Percentiles rank a stretch among this genome's conserved stretches.
phyloP scores from a whole-genome alignment of 2,329 filamentous ascomycete species.

The Leptographium lundbergii region DNA sequence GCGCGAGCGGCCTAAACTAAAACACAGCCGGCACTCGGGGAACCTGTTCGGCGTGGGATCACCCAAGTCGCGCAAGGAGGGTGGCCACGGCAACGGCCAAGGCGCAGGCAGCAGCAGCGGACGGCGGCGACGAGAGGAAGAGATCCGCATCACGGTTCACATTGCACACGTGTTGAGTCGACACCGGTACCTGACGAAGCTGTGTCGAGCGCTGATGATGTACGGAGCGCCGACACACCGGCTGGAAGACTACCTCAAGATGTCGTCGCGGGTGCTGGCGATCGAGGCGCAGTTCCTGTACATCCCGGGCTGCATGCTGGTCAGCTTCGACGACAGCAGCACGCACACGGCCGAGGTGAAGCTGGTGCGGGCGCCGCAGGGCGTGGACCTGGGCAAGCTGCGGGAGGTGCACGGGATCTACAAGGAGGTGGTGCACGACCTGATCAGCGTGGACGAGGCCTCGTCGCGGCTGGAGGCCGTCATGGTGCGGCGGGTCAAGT shows the following conservation, averaged over 20 bases:
- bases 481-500: conserved; percentile 32
- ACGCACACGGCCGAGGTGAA: conserved; percentile 74
- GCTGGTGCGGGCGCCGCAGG: conserved; percentile 54
- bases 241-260: conserved; percentile 81
- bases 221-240: conserved; percentile 87
- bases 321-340: conserved; percentile 67
- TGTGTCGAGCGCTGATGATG: conserved; percentile 78
- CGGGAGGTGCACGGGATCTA: conserved; percentile 66
- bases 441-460: conserved; percentile 60
- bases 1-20: conserved; percentile 16
- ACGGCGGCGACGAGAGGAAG: conserved; percentile 15
- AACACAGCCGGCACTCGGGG: conserved; percentile 10
- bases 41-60: conserved; percentile 7
- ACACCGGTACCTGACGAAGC: conserved; percentile 70
- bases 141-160: conserved; percentile 38
- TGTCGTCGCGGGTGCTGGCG: conserved; percentile 78
- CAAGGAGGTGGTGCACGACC: conserved; percentile 70
- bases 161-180: conserved; percentile 61
- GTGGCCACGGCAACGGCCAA: conserved; percentile 14
- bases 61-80: conserved; percentile 3
- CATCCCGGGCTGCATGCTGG: conserved; percentile 85
- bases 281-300: conserved; percentile 86
- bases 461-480: conserved; percentile 47
- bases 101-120: conserved; percentile 12
- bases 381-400: conserved; percentile 61